Evolutionary conservation across 257 asterid genomes (phyloP), one percentile per base, ranked within the genome.

Genomic region (Nicotiana benthamiana): DNA sequence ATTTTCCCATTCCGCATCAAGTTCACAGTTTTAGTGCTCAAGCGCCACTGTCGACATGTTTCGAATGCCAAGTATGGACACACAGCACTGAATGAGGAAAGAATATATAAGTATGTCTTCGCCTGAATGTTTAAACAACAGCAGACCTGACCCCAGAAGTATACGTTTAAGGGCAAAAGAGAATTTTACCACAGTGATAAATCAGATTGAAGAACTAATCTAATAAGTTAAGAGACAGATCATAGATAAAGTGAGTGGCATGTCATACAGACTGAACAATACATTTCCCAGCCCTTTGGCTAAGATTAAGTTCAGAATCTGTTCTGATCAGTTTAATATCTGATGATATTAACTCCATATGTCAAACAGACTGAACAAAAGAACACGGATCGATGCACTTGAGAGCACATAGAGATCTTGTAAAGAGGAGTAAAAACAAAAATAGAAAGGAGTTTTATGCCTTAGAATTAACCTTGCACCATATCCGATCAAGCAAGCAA

Each of bases 1-100:
- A 96, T 96, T 90, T 96, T 96, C 72, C 99, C 99, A 48, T 95
- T 94, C 60, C 98, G 92, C 99, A 96, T 96, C 93, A 96, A 86
- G 87, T 96, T 96, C 87, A 96, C 97, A 16, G 99, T 96, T 89
- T 92, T 96, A 62, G 80, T 96, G 92, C 99, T 96, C 90, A 96
- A 89, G 80, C 99, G 93, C 99, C 99, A 96, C 53, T 96, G 99
- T 24, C 99, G 92, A 77, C 97, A 94, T 43, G 99, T 93, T 89
- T 96, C 99, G 82, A 96, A 84, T 62, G 98, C 99, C 94, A 96
- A 83, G 93, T 93, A 94, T 46, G 99, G 99, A 91, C 99, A 96
- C 64, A 92, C 86, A 86, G 99, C 98, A 88, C 99, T 96, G 89
- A 51, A 66, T 34, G 22, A 64, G 16, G 18, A 54, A 63, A 46